phyloP scores from a whole-genome alignment of 306 rosid species.

The Quercus berberidifolia region DNA sequence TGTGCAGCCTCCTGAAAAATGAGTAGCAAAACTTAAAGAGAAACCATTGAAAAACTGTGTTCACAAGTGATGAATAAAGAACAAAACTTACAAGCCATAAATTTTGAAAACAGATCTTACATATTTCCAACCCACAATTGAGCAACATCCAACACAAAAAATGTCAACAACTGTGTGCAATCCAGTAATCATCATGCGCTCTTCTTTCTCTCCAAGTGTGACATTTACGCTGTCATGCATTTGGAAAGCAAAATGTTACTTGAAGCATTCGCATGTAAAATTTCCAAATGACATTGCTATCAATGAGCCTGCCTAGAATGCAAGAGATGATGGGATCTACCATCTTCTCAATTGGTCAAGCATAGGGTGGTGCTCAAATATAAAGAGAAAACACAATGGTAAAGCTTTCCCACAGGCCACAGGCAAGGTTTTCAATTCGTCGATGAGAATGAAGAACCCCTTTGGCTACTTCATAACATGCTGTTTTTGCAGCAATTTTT shows the following conservation, averaged over 20 bases:
- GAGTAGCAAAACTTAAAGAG: neutral
- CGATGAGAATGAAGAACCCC: neutral
- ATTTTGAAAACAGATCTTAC: constrained; percentile 38
- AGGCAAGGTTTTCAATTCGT: neutral
- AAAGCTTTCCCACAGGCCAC: neutral
- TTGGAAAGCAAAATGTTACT: constrained; percentile 22
- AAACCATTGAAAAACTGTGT: neutral
- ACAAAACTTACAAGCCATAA: neutral
- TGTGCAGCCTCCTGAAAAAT: constrained; percentile 52
- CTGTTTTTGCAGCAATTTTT: neutral
- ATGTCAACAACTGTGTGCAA: constrained; percentile 71
- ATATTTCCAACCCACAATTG: constrained; percentile 83
- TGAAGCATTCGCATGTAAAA: constrained; percentile 6
- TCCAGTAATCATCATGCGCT: constrained; percentile 73
- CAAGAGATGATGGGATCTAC: neutral
- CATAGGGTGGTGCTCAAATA: neutral
- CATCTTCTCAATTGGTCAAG: neutral
- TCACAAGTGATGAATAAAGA: constrained; percentile 2
- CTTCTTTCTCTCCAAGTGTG: constrained; percentile 58
- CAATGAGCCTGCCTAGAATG: neutral
- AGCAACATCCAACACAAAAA: constrained; percentile 67
- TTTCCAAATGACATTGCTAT: neutral
- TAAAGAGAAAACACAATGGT: neutral
- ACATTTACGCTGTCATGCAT: constrained; percentile 62
- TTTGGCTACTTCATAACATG: neutral